phyloP scores from a whole-genome alignment of 2,329 filamentous ascomycete species.

The Phyllosticta ampelicida region DNA sequence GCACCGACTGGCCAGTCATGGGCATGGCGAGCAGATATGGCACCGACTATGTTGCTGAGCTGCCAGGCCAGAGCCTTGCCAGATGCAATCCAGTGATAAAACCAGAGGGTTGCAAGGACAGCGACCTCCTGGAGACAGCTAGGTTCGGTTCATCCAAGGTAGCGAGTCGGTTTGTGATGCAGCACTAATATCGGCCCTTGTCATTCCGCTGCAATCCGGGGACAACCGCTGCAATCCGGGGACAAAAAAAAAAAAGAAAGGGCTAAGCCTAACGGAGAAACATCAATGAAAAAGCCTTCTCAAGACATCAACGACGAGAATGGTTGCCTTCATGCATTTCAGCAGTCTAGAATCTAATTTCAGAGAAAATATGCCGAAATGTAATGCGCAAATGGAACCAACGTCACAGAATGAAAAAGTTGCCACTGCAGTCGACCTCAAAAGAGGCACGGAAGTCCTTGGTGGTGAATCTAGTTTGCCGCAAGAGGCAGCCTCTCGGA shows the following conservation, averaged over 20 bases:
- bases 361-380: not conserved
- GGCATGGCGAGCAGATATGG: constrained; percentile 39
- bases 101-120: constrained; percentile 21
- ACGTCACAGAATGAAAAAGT: not conserved
- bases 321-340: not conserved
- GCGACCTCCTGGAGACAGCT: not conserved
- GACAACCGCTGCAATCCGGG: too few relatives aligned
- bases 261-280: not conserved
- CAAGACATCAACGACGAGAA: not conserved
- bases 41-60: constrained; percentile 35
- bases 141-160: not conserved
- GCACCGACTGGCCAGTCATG: constrained; percentile 38
- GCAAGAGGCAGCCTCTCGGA: not conserved
- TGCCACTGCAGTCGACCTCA: not conserved
- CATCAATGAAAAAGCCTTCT: not conserved
- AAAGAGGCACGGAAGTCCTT: not conserved
- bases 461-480: not conserved
- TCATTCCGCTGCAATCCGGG: not conserved
- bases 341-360: not conserved
- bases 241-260: too few relatives aligned
- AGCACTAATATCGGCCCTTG: not conserved
- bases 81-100: constrained; percentile 30
- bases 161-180: not conserved
- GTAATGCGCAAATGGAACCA: not conserved
- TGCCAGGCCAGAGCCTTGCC: constrained; percentile 21